Evolutionary conservation across 1,284 basidiomycete species (phyloP), one percentile per base, ranked within the genome.

Genomic region (Rhodotorula sp.): DNA sequence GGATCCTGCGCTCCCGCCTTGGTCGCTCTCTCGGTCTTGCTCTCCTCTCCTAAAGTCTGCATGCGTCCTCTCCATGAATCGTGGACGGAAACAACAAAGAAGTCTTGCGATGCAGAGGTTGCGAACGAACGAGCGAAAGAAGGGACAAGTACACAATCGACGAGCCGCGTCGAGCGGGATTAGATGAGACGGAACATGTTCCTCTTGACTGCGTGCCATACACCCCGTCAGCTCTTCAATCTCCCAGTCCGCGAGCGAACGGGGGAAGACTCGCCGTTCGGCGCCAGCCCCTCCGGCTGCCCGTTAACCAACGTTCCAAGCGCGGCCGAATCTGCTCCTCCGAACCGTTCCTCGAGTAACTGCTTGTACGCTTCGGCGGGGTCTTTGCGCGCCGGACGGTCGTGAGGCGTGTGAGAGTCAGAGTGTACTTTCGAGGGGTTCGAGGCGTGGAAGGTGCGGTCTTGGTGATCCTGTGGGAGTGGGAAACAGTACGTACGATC

Each of bases 271-370:
- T 15, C 49, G 52, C 59, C 59, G 27, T 64, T 29, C 36, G 48
- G n/a, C 24, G 52, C 62, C 27, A 68, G 13, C 4, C 67, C 67
- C 39, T 68, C 51, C 2, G 67, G 67, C 29, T 68, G 39, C 4
- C 67, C 67, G n/a, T 68, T 53, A n/a, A 68, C 67, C 13, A 68
- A n/a, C 15, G 58, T 30, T 0, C 67, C 67, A 1, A 68, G 29
- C 47, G 67, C 67, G 0, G 58, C 58, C 22, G 67, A 34, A 27
- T 68, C 67, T 9, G 29, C 57, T 6, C 67, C 67, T 4, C 67
- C 67, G 47, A 68, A 68, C 17, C 67, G 51, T 15, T 68, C 67
- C 22, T 68, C 67, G 29, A 68, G 62, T 1, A 30, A 39, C 10
- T 48, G 51, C 47, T 64, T 24, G 48, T 68, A 68, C 17, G 60